phyloP scores from a whole-genome alignment of 148 eudicot genomes.

The Vaccinium vitisidaea region DNA sequence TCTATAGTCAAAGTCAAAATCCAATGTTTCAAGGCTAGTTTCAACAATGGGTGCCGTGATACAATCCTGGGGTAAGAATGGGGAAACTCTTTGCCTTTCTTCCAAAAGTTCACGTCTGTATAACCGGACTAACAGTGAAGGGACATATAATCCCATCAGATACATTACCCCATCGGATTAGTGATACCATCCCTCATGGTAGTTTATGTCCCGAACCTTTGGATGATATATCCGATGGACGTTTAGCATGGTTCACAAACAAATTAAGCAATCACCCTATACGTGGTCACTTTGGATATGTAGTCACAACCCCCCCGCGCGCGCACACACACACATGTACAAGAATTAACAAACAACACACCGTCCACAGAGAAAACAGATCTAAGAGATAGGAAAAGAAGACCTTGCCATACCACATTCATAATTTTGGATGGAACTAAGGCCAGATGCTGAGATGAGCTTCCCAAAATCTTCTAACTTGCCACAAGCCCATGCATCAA shows the following conservation, averaged over 20 bases:
- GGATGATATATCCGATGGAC: not conserved
- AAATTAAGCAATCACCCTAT: not conserved
- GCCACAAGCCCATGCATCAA: slow-evolving; percentile 92
- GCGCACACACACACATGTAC: not conserved
- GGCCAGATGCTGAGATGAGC: slow-evolving; percentile 84
- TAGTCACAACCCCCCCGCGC: not conserved
- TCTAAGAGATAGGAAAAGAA: not conserved
- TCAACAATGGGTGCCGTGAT: not conserved
- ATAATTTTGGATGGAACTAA: slow-evolving; percentile 88
- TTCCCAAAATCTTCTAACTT: slow-evolving; percentile 81
- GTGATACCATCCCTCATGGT: not conserved
- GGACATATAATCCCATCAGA: not conserved
- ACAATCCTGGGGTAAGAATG: not conserved
- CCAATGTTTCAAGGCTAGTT: not conserved
- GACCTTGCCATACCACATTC: slow-evolving; percentile 66
- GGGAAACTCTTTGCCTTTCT: not conserved
- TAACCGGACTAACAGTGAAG: not conserved
- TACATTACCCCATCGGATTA: not conserved
- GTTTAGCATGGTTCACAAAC: not conserved
- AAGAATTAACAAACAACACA: not conserved
- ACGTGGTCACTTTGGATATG: not conserved
- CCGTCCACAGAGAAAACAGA: not conserved
- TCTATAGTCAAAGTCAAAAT: not conserved
- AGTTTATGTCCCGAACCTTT: not conserved
- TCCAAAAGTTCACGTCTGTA: not conserved